Conservation (phyloP, 805 yeast species). For the Saturnispora gosingensis region DNA sequence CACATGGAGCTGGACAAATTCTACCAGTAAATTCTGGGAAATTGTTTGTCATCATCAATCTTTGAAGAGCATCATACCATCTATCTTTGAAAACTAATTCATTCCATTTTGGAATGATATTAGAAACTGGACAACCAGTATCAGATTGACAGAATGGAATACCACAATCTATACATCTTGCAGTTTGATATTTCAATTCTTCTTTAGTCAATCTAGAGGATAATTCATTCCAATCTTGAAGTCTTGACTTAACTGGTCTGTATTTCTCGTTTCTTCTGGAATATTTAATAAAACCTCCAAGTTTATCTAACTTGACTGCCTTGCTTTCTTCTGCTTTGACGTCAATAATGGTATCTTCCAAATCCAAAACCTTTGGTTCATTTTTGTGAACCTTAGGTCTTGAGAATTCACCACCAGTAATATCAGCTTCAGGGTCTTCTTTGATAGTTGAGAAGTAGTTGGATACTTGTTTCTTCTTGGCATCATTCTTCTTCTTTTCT, state of each 20-base stretch:
- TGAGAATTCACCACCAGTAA: constrained; percentile 79
- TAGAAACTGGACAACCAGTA: constrained; percentile 96
- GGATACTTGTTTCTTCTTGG: constrained; percentile 56
- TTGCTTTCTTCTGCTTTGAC: constrained; percentile 55
- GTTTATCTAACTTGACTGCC: constrained; percentile 60
- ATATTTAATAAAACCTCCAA: constrained; percentile 90
- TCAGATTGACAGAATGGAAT: constrained; percentile 98
- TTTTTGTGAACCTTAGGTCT: constrained; percentile 37
- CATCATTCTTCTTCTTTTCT: constrained; percentile 51
- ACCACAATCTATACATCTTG: constrained; percentile 99
- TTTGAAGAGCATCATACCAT: constrained; percentile 89
- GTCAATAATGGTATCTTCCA: constrained; percentile 82
- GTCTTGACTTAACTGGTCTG: constrained; percentile 65
- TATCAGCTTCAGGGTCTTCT: constrained; percentile 79
- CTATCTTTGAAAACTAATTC: constrained; percentile 90
- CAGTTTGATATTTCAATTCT: constrained; percentile 85
- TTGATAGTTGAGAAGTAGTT: constrained; percentile 59
- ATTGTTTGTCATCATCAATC: constrained; percentile 91
- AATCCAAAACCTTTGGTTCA: constrained; percentile 83
- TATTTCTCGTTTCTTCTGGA: constrained; percentile 81
- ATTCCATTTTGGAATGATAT: constrained; percentile 96
- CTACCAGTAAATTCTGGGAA: constrained; percentile 98
- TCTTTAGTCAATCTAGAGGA: constrained; percentile 72
- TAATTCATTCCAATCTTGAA: constrained; percentile 89
- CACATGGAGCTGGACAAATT: constrained; percentile 98